phyloP scores from a whole-genome alignment of 2,329 filamentous ascomycete species.

The Simplicillium sp. region DNA sequence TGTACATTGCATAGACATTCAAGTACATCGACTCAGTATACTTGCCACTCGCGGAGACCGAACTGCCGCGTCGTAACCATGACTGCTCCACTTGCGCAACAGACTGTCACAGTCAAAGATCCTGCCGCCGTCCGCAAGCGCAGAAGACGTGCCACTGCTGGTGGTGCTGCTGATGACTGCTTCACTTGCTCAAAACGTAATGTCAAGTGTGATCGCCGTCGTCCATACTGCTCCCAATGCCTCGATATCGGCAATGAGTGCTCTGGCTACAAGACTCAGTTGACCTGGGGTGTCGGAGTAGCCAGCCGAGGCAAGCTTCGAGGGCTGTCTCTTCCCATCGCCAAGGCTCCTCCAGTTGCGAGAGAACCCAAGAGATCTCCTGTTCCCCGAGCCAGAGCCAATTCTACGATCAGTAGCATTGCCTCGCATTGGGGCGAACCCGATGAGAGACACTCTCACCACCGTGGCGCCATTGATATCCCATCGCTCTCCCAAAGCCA shows the following conservation, averaged over 20 bases:
- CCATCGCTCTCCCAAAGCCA: slow-evolving; percentile 16
- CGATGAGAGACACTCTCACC: slow-evolving; percentile 20
- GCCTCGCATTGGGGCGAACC: slow-evolving; percentile 18
- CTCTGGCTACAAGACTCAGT: slow-evolving; percentile 89
- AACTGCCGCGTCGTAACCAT: slow-evolving; percentile 19
- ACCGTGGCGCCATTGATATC: slow-evolving; percentile 25
- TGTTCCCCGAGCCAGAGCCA: slow-evolving; percentile 31
- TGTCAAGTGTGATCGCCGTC: slow-evolving; percentile 78
- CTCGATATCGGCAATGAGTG: slow-evolving; percentile 87
- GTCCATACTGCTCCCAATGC: slow-evolving; percentile 93
- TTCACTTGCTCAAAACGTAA: slow-evolving; percentile 83
- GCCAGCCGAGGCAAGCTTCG: slow-evolving; percentile 91
- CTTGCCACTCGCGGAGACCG: too few species aligned
- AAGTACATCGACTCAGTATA: too few species aligned
- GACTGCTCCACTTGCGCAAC: slow-evolving; percentile 38
- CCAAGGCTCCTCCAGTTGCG: slow-evolving; percentile 47
- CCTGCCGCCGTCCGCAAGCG: slow-evolving; percentile 53
- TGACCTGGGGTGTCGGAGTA: slow-evolving; percentile 95
- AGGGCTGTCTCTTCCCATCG: slow-evolving; percentile 68
- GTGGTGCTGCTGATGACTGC: slow-evolving; percentile 88
- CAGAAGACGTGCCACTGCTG: slow-evolving; percentile 78
- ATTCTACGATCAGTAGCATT: slow-evolving; percentile 28
- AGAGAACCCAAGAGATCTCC: slow-evolving; percentile 38
- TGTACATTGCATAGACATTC: too few species aligned
- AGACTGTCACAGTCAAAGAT: slow-evolving; percentile 37